phyloP scores from a whole-genome alignment of 2,329 filamentous ascomycete species.

The Cladobotryum mycophilum region DNA sequence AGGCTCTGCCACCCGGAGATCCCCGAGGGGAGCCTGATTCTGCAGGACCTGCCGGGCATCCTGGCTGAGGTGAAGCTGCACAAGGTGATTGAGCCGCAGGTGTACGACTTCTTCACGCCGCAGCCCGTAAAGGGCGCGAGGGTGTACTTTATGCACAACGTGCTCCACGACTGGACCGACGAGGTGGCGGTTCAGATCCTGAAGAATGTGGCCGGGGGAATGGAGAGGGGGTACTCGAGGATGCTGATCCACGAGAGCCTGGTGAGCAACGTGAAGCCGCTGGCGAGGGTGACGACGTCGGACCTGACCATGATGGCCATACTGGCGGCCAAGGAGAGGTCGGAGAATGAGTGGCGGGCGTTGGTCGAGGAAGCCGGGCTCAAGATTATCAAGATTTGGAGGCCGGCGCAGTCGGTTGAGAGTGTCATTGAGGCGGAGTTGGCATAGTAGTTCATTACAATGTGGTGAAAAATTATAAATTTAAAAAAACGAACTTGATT shows the following conservation, averaged over 20 bases:
- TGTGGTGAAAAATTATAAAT: too few species aligned
- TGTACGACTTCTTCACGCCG: constrained; percentile 30
- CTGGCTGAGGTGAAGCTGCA: constrained; percentile 20
- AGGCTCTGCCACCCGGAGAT: constrained; percentile 20
- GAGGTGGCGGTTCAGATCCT: constrained; percentile 29
- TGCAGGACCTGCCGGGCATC: constrained; percentile 30
- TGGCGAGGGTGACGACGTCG: constrained; percentile 23
- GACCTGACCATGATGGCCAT: constrained; percentile 31
- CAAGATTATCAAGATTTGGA: constrained; percentile 27
- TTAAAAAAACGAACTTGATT: too few species aligned
- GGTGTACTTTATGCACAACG: constrained; percentile 40
- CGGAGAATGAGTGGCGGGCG: constrained; percentile 24
- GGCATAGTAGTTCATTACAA: not conserved
- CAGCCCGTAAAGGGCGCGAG: constrained; percentile 35
- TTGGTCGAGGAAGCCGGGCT: constrained; percentile 21
- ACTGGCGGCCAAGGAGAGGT: constrained; percentile 25
- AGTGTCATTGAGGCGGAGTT: constrained; percentile 24
- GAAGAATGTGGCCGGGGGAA: constrained; percentile 14
- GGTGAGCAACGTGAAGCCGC: constrained; percentile 23
- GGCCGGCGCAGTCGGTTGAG: constrained; percentile 20
- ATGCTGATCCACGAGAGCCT: constrained; percentile 32
- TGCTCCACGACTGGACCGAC: constrained; percentile 46
- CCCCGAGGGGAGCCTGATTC: constrained; percentile 22
- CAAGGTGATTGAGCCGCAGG: constrained; percentile 21
- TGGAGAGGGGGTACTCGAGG: constrained; percentile 29